These are phyloP conservation scores for Filobasidium floriforme DNA, from an alignment of 768 basidiomycete genomes.

Conservation along the genomic window DNA sequence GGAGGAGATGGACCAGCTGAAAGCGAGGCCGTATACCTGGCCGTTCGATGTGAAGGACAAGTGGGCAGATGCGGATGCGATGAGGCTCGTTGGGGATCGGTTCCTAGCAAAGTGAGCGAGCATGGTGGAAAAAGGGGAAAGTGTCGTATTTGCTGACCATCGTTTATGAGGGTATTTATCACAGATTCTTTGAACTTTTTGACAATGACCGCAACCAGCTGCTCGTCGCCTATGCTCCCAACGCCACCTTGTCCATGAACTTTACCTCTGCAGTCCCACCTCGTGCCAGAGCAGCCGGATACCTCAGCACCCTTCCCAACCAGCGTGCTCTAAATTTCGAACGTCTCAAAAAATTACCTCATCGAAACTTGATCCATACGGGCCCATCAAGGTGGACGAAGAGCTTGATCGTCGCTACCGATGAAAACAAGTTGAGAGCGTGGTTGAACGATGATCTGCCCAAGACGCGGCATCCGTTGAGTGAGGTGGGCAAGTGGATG, in stretches of 20 bases:
- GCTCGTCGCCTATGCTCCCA: conserved; percentile 65
- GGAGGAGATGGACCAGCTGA: conserved; percentile 37
- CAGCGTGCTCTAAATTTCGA: conserved; percentile 50
- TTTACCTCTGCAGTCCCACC: conserved; percentile 73
- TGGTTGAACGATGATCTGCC: conserved; percentile 59
- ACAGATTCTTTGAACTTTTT: conserved; percentile 77
- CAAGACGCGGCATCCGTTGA: conserved; percentile 71
- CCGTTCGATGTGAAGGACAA: conserved; percentile 51
- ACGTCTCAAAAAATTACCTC: background rate
- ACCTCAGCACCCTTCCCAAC: conserved; percentile 56
- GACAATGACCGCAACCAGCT: conserved; percentile 67
- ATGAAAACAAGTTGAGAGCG: conserved; percentile 53
- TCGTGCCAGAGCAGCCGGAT: conserved; percentile 65
- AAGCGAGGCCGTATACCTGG: conserved; percentile 56
- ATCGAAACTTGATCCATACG: conserved; percentile 31
- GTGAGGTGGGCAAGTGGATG: conserved; percentile 70
- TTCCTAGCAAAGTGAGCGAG: conserved; percentile 50
- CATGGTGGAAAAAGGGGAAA: background rate
- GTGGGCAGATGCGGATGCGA: conserved; percentile 53
- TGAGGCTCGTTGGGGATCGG: conserved; percentile 71
- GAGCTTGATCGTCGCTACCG: conserved; percentile 57
- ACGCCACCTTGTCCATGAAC: conserved; percentile 85
- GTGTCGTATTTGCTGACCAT: background rate
- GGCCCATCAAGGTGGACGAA: conserved; percentile 18
- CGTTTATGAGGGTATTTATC: background rate